Evolutionary conservation across 306 rosid species (phyloP), one percentile per base, ranked within the genome.

Genomic region (Abrus pulchellus): DNA sequence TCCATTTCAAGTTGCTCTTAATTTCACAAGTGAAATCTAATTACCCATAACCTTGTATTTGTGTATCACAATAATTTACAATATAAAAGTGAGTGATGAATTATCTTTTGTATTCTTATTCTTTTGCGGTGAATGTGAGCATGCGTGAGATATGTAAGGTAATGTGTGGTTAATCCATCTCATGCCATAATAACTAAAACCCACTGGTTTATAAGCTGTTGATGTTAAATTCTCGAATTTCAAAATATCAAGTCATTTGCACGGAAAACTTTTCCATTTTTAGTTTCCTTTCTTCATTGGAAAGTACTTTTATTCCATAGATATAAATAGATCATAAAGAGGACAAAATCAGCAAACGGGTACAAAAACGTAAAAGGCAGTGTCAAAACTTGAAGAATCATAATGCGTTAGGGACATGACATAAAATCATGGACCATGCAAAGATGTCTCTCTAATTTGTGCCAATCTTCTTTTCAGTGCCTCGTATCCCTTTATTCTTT

Each of bases 401-500:
- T 74, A 64, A 82, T 77, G 86, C 38, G 56, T 74, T 56, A n/a
- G 60, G 81, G 83, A 80, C 88, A 80, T 82, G n/a, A 59, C 82
- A 36, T 48, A 27, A 67, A 72, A 60, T 45, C 55, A 77, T 47
- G 20, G 20, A 20, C 20, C 20, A 20, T 20, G 20, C 20, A 20
- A 20, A 80, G 62, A 78, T 85, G 82, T 84, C 84, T 74, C 77
- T 82, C 57, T 52, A 62, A 77, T 82, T 20, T 75, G 72, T 66
- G 73, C 72, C 88, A 81, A n/a, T 47, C 79, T 77, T 89, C 82
- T 78, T 77, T 87, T 85, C 75, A 49, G 11, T 87, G 78, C 77
- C 76, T 72, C 63, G 78, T 61, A 32, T 71, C 72, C 74, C 62
- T 57, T 80, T 80, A 55, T 59, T 63, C 62, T n/a, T 55, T 65